Conservation (phyloP, 164 flowering plant genomes). For the Chloranthus sessilifolius region DNA sequence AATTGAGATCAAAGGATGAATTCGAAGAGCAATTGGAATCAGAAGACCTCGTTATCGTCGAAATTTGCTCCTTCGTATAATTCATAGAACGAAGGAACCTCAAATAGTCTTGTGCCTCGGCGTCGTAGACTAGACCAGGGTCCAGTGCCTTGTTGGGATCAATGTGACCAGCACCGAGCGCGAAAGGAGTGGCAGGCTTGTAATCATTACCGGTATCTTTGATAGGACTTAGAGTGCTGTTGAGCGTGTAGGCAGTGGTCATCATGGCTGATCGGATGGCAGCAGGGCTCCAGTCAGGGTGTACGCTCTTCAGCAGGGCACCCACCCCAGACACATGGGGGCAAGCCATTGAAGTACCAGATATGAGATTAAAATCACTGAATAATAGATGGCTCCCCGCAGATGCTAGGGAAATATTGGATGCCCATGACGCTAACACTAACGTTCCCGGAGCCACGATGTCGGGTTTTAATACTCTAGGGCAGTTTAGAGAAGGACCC, state of each 20-base stretch:
- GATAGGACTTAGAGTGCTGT: constrained; percentile 29
- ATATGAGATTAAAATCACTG: constrained; percentile 33
- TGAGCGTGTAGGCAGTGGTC: constrained; percentile 42
- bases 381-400: constrained; percentile 4
- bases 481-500: constrained; percentile 21
- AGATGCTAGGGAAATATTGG: not conserved
- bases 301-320: constrained; percentile 40
- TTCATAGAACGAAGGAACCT: constrained; percentile 41
- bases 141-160: constrained; percentile 52
- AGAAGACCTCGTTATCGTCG: constrained; percentile 23
- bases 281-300: constrained; percentile 66
- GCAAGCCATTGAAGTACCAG: constrained; percentile 64
- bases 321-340: constrained; percentile 55
- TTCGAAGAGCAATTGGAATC: constrained; percentile 21
- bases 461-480: constrained; percentile 14
- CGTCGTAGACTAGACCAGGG: constrained; percentile 53
- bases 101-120: constrained; percentile 27
- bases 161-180: constrained; percentile 56
- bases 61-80: constrained; percentile 33
- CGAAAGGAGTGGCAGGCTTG: constrained; percentile 38
- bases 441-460: constrained; percentile 40
- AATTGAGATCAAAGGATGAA: constrained; percentile 44
- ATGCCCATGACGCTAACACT: constrained; percentile 56
- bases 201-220: constrained; percentile 21
- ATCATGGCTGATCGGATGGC: constrained; percentile 62